Base-by-base conservation (phyloP, 306 rosid species). In the Malus fusca region DNA sequence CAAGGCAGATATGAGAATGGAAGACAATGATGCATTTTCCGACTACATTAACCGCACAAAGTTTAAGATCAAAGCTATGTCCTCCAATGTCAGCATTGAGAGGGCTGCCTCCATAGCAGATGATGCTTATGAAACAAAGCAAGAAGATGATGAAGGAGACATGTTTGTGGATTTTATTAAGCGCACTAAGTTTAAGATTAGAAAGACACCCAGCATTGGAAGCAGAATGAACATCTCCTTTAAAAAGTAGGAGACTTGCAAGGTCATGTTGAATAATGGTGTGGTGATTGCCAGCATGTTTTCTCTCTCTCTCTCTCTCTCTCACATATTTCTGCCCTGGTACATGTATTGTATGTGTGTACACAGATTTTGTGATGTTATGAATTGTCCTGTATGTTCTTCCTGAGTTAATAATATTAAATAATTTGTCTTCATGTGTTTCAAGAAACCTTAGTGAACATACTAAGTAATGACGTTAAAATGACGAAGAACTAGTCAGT, bases 171-270 rank as follows among this genome's bases (percentile, higher is more conserved):
- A 63, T 59, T 81, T 66, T 72, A 46, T 81, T n/a, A 59, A 66
- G 25, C 81, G 78, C 1, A 3, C 84, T 30, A 81, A 77, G 75
- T 14, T 69, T 23, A 81, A 60, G 73, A 81, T 81, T 59, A 66
- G 75, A 25, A 77, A 48, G 81, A 33, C 81, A 65, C 66, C 81
- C 21, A 72, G 78, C 26, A 37, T 81, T 51, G 84, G 84, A 43
- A 81, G 78, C 75, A 44, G 21, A 58, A 76, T 22, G 63, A 64
- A 65, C 35, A 28, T 76, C 78, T 81, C 84, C 37, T 75, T 81
- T 42, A 37, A 77, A 11, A 71, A 71, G 43, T 79, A 69, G 51
- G 44, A 65, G 37, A 76, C 23, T 33, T 42, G 44, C 26, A 56
- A 42, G 26, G 22, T 59, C 52, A 59, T 14, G 43, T 17, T 37